Evolutionary conservation across 108 stramenopile genomes (phyloP), one percentile per base, ranked within the genome.

Genomic region (Craspedostauros australis): DNA sequence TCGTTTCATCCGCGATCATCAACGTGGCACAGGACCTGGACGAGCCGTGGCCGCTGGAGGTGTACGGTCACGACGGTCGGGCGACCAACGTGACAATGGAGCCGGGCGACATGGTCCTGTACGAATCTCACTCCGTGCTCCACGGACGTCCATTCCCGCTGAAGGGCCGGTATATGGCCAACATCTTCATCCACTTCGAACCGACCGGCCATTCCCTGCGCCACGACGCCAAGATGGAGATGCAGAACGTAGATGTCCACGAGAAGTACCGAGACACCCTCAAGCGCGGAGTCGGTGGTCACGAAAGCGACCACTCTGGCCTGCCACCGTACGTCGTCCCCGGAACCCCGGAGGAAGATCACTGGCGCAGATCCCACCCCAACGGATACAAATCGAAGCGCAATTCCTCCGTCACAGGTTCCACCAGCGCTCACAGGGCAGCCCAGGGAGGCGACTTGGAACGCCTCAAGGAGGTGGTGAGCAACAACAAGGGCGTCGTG

Each of bases 21-120:
- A 92, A 92, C 52, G 82, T 90, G 1, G 86, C 46, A 34, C 88
- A 94, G 59, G 86, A 88, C 54, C 77, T 89, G 15, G 79, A 85
- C 38, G 90, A 94, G 56, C 81, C 83, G 2, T 89, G 88, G 88
- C 88, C 88, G 11, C 50, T 91, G 43, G 88, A 91, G 60, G 83
- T 84, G 1, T 78, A 90, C 52, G 86, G 73, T 23, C 86, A 93
- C 36, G 86, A 95, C 15, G 94, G 94, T 9, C 68, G 61, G 28
- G 88, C 88, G 4, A 37, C 79, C 33, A 95, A 95, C 72, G 80
- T 97, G 23, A 97, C 96, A 9, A 85, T 97, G 84, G 73, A 79
- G 53, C 93, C 94, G 14, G 94, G 96, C 33, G 86, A 91, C 39
- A 66, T 88, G 69, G 76, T 91, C 28, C 36, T 82, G 12, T 95